These are phyloP conservation scores for Aspergillus egyptiacus DNA, from an alignment of 495 filamentous ascomycete species.

Conservation along the genomic window DNA sequence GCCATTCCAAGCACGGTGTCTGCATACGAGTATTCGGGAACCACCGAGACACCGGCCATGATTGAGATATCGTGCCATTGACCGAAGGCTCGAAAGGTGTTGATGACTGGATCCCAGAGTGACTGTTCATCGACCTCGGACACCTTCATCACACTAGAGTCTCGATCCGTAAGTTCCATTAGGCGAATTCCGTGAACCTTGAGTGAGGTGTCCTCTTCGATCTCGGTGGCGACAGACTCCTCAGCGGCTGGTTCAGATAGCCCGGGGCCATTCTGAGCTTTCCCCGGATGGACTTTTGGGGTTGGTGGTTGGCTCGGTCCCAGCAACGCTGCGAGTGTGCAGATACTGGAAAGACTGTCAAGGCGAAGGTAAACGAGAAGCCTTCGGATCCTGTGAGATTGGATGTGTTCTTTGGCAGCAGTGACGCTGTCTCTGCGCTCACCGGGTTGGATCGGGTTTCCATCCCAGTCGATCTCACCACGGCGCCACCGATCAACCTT, in stretches of 20 bases:
- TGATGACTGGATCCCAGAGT: constrained; percentile 79
- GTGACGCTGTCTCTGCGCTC: constrained; percentile 32
- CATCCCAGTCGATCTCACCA: constrained; percentile 94
- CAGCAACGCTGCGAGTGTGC: constrained; percentile 77
- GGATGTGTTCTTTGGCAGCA: constrained; percentile 40
- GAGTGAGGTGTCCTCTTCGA: constrained; percentile 41
- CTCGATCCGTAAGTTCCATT: constrained; percentile 84
- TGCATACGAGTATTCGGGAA: constrained; percentile 71
- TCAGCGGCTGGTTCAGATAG: constrained; percentile 23
- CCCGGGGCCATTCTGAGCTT: constrained; percentile 15
- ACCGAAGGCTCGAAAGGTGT: constrained; percentile 84
- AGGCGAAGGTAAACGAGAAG: constrained; percentile 71
- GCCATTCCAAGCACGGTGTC: constrained; percentile 66
- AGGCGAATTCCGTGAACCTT: constrained; percentile 83
- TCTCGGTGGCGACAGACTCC: constrained; percentile 20
- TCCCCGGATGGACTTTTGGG: constrained; percentile 47
- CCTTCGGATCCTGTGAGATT: constrained; percentile 33
- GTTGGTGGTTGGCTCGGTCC: constrained; percentile 24
- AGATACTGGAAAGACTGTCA: constrained; percentile 80
- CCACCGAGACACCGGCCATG: constrained; percentile 70
- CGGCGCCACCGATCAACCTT: constrained; percentile 86
- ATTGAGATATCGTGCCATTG: constrained; percentile 79
- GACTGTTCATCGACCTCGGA: constrained; percentile 73
- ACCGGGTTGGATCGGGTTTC: constrained; percentile 46
- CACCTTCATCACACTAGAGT: constrained; percentile 92